These are phyloP conservation scores for Thielaviopsis populi DNA, from an alignment of 2,329 filamentous ascomycete species.

Conservation along the genomic window DNA sequence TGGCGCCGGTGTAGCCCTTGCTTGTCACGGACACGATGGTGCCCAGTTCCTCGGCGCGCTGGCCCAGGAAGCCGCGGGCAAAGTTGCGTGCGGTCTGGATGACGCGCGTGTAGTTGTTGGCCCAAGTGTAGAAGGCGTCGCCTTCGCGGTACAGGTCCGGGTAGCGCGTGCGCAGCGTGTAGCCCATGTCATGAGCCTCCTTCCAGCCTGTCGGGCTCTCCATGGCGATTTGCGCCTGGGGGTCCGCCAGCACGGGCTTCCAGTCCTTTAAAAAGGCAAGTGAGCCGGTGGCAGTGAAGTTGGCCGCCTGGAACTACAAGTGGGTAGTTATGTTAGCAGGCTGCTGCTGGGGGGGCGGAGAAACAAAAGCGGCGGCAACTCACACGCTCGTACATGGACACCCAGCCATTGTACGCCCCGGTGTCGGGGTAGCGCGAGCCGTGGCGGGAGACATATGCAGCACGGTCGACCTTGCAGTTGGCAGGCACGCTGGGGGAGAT, in stretches of 20 bases:
- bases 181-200: conserved; percentile 42
- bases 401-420: conserved; percentile 45
- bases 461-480: conserved; percentile 44
- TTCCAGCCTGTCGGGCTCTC: conserved; percentile 47
- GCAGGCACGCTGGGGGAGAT: conserved; percentile 40
- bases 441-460: conserved; percentile 44
- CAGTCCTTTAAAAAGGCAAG: conserved; percentile 44
- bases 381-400: conserved; percentile 31
- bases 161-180: conserved; percentile 34
- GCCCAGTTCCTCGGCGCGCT: conserved; percentile 36
- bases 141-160: conserved; percentile 36
- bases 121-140: conserved; percentile 43
- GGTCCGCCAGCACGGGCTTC: conserved; percentile 41
- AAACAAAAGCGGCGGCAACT: conserved; percentile 14
- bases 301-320: conserved; percentile 35
- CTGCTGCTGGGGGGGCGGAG: not conserved
- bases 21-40: conserved; percentile 44
- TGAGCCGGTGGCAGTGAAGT: conserved; percentile 37
- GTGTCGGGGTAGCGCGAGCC: conserved; percentile 48
- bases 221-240: conserved; percentile 40
- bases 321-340: not conserved
- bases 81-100: conserved; percentile 48
- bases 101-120: conserved; percentile 50
- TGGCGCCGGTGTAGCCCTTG: conserved; percentile 33
- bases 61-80: conserved; percentile 44